These are phyloP conservation scores for Quercus rubra DNA, from an alignment of 306 rosid genomes.

Conservation along the genomic window DNA sequence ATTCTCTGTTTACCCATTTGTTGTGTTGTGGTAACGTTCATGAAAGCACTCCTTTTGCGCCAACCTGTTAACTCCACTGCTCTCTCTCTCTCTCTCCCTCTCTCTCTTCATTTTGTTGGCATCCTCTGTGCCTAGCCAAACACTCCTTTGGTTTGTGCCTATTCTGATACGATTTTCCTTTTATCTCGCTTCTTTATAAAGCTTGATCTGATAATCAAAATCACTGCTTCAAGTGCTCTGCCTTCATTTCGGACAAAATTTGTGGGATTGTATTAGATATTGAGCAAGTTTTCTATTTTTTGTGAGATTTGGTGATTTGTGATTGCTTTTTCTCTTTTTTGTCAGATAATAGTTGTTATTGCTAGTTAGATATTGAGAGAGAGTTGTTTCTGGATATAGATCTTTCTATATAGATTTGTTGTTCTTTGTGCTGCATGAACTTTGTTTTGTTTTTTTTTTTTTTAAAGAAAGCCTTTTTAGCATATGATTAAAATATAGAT, in stretches of 20 bases:
- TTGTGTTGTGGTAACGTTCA: not conserved
- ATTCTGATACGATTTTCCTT: not conserved
- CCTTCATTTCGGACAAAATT: not conserved
- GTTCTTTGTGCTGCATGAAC: conserved; percentile 10
- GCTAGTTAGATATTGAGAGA: not conserved
- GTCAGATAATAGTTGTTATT: not conserved
- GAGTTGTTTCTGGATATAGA: not conserved
- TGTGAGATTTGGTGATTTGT: not conserved
- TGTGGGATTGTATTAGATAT: not conserved
- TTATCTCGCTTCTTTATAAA: not conserved
- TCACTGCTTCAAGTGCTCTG: not conserved
- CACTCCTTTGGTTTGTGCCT: not conserved
- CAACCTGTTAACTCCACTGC: conserved; percentile 4
- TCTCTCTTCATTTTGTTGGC: not conserved
- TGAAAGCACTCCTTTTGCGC: not conserved
- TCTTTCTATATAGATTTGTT: conserved; percentile 25
- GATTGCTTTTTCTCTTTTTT: not conserved
- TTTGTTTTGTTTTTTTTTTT: not conserved
- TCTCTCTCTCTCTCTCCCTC: not conserved
- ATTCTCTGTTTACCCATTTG: not conserved
- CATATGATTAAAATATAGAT: not conserved
- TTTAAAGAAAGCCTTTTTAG: not conserved
- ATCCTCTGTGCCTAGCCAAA: not conserved
- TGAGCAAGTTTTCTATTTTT: too few relatives aligned
- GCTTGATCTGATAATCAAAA: not conserved